Conservation (phyloP, 148 eudicot species). For the Chenopodium berlandieri region DNA sequence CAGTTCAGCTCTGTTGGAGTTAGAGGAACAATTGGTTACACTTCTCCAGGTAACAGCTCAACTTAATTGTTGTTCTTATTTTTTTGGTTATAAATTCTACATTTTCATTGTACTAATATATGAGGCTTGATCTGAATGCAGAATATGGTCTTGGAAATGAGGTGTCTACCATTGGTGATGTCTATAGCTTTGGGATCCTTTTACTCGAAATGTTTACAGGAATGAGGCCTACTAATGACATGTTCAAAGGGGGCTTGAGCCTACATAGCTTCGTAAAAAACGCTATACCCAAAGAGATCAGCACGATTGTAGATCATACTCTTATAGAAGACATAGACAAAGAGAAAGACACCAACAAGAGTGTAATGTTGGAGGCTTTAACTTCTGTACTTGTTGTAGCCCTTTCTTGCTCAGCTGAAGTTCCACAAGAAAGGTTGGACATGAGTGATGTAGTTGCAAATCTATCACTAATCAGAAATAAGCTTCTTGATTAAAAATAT, state of each 20-base stretch:
- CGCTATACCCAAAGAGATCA: slow-evolving; percentile 4
- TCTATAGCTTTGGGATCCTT: slow-evolving; percentile 35
- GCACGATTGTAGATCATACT: slow-evolving; percentile 5
- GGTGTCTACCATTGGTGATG: slow-evolving; percentile 27
- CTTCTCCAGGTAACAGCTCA: too few relatives aligned
- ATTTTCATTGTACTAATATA: neutral
- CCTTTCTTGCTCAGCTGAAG: slow-evolving; percentile 11
- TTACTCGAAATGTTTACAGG: slow-evolving; percentile 31
- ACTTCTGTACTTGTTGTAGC: neutral
- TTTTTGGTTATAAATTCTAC: neutral
- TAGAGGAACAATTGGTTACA: too few relatives aligned
- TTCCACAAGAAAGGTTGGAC: slow-evolving; percentile 4
- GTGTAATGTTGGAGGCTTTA: neutral
- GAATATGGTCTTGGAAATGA: slow-evolving; percentile 34
- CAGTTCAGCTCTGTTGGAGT: too few relatives aligned
- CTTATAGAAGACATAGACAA: slow-evolving; percentile 15
- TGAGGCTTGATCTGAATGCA: neutral
- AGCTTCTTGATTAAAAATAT: neutral
- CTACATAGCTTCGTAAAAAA: slow-evolving; percentile 21
- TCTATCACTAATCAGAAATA: neutral
- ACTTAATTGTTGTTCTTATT: too few relatives aligned
- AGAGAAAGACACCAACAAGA: neutral
- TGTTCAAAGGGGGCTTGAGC: slow-evolving; percentile 22
- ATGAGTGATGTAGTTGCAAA: neutral
- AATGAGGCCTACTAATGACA: slow-evolving; percentile 29